Conservation (phyloP, 2,329 filamentous ascomycete species). For the Alternaria hordeiaustralica region DNA sequence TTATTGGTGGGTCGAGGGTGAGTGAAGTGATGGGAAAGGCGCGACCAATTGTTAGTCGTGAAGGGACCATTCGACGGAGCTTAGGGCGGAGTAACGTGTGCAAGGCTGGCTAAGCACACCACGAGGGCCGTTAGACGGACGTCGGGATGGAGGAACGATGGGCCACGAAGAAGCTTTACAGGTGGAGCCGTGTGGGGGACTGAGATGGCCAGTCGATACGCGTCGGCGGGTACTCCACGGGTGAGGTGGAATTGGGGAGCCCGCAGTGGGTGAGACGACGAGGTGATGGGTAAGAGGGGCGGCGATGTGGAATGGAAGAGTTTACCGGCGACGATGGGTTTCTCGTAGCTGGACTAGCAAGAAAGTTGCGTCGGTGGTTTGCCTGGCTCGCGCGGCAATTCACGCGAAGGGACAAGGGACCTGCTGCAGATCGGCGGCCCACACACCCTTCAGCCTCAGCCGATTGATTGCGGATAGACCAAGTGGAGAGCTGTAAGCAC, state of each 20-base stretch:
- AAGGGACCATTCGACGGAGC: conserved; percentile 41
- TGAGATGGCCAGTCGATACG: conserved; percentile 30
- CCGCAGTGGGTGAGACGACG: conserved; percentile 24
- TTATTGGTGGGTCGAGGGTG: conserved; percentile 14
- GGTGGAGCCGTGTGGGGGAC: conserved; percentile 45
- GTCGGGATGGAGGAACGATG: conserved; percentile 34
- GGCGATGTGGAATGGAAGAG: conserved; percentile 23
- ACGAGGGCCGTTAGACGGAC: conserved; percentile 33
- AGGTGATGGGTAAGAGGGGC: conserved; percentile 12
- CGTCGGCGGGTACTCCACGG: conserved; percentile 29
- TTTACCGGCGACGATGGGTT: conserved; percentile 20
- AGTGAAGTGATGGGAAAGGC: conserved; percentile 27
- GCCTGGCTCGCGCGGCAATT: conserved; percentile 40
- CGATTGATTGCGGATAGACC: conserved; percentile 42
- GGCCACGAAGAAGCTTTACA: conserved; percentile 39
- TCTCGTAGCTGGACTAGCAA: conserved; percentile 21
- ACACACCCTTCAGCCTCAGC: conserved; percentile 46
- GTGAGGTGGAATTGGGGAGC: conserved; percentile 25
- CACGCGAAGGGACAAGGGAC: conserved; percentile 44
- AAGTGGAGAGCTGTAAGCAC: conserved; percentile 44
- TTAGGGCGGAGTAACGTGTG: conserved; percentile 29
- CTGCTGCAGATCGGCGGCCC: conserved; percentile 45
- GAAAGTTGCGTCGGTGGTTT: conserved; percentile 28
- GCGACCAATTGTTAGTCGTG: conserved; percentile 42
- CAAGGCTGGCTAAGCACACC: conserved; percentile 30